Base-by-base conservation (phyloP, 257 asterid species). In the Solanum tacnaense region DNA sequence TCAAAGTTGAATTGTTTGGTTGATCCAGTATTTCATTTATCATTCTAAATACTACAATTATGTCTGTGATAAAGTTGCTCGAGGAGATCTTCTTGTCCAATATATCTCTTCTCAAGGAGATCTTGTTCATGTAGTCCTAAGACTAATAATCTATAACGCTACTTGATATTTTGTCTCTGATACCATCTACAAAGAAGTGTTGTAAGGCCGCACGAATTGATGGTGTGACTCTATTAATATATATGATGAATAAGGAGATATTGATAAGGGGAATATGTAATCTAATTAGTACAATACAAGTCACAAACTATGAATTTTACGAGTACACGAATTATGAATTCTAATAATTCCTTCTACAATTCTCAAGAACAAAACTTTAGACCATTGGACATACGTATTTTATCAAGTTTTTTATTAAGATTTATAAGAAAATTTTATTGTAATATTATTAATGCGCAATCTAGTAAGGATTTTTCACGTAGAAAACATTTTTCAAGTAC, bases 321-420 rank as follows among this genome's bases (percentile, higher is more conserved):
- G 12, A 58, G 25, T 20, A 58, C 25, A 18, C 3, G 6, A 1
- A 15, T 49, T 49, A 49, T 15, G 58, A 49, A 49, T 49, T 13
- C 21, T 49, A 49, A 15, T 49, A 49, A 46, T 13, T 12, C 46
- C 46, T 46, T 46, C 0, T 46, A 46, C 56, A 13, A 46, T 46
- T 46, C 0, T 46, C 16, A 13, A 46, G 18, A 46, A 46, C 18
- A 49, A 39, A 56, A 52, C 65, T 56, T 56, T 56, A 56, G 65
- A 56, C 65, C 0, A 7, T 18, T 56, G n/a, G 4, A 1, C n/a
- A 16, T 52, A 52, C n/a, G 0, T 56, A 18, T 10, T 56, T 56
- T 56, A 56, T 56, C 23, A 56, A 56, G n/a, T 56, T 56, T 11
- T 56, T 18, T 56, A 18, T 56, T 52, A 52, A 52, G 62, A 18